Base-by-base conservation (phyloP, 2,329 filamentous ascomycete species). In the Colletotrichum kahawae region DNA sequence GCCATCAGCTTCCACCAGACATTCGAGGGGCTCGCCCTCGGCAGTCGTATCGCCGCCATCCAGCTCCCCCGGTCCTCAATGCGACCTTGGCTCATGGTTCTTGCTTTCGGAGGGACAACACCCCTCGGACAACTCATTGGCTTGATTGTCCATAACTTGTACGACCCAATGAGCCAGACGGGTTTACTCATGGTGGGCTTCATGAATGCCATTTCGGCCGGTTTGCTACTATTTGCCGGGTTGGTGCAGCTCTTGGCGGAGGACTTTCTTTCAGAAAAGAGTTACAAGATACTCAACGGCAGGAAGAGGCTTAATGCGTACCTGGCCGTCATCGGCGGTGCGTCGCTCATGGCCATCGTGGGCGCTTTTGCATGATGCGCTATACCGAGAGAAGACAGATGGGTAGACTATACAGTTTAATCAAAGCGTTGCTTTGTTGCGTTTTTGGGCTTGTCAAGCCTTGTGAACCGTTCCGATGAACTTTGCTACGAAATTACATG, bases 1-100 rank as follows among this genome's bases (percentile, higher is more conserved):
- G 95, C 95, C 65, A 95, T 97, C 77, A 92, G 91, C 77, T 96
- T 96, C 83, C 95, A 97, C 81, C 94, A 98, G 85, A 95, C 94
- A 1, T 98, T 98, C 78, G 95, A 98, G 85, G 95, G 95, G 3
- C 92, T 98, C 16, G 95, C 95, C 0, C 90, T 98, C 6, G 95
- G 95, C 8, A 94, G 94, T 57, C 93, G 95, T 73, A 98, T 98
- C 79, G 94, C 95, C 0, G 93, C 94, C 12, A 92, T 98, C 33
- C 92, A 93, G 82, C 98, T 98, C 80, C 91, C 94, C 0, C 89
- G 90, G 24, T 89, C 90, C 4, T 96, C 94, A 0, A 85, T 91
- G 2, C 94, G 94, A 63, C 96, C 97, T 0, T 97, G 93, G 93
- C 87, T 95, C 10, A 95, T 95, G 93, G 93, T 94, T 2, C 84